Percentiles rank a stretch among this genome's conserved stretches.
phyloP scores from a whole-genome alignment of 306 rosid genomes.

The Begonia masoniana region DNA sequence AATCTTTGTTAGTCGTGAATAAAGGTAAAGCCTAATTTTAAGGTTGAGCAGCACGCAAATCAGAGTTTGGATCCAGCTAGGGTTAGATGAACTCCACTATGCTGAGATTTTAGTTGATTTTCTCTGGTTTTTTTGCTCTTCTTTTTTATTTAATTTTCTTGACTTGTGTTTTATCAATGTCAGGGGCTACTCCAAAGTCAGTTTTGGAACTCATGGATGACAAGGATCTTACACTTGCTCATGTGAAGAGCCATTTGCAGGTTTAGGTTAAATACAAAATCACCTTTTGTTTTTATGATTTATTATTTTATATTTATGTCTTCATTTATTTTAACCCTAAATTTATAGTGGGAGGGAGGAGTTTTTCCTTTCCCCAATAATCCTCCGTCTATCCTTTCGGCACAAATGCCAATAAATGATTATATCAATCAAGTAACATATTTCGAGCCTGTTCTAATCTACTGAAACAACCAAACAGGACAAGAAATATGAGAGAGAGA shows the following conservation, averaged over 20 bases:
- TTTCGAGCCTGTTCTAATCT: background rate
- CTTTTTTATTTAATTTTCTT: background rate
- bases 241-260: constrained; percentile 98
- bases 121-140: too few relatives aligned
- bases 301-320: background rate
- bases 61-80: background rate
- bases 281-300: background rate
- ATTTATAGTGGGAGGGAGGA: constrained; percentile 15
- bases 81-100: background rate
- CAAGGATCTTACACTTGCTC: constrained; percentile 91
- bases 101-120: too few relatives aligned
- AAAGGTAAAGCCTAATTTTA: background rate
- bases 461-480: constrained; percentile 28
- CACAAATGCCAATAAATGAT: constrained; percentile 39
- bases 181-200: constrained; percentile 94
- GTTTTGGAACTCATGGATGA: constrained; percentile 93
- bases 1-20: too few relatives aligned
- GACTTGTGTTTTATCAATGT: background rate
- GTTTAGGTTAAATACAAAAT: constrained; percentile 22
- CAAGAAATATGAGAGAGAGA: constrained; percentile 35
- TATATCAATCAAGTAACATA: constrained; percentile 1
- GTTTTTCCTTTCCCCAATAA: constrained; percentile 5
- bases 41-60: background rate
- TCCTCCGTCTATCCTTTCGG: constrained; percentile 23
- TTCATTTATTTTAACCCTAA: background rate